Base-by-base conservation (phyloP, 208 protist genomes). In the Naegleria lovaniensis region DNA sequence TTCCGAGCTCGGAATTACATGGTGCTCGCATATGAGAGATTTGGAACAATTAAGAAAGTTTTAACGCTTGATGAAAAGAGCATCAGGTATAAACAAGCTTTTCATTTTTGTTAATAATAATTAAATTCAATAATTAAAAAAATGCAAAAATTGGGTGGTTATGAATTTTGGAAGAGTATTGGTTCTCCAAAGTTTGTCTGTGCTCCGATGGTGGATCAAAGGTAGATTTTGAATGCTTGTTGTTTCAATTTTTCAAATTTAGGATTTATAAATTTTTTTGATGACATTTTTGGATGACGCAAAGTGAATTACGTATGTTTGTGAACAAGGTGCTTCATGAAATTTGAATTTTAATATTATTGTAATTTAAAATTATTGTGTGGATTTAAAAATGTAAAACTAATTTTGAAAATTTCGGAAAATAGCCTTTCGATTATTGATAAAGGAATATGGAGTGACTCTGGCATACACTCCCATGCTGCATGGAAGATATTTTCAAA, bases 151-250 rank as follows among this genome's bases (percentile, higher is more conserved):
- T 33, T 88, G n/a, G 11, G 36, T 11, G 39, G 41, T 58, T 88
- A 88, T 58, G 84, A 88, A 15, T 58, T 88, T 58, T 88, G 41
- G 39, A 5, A 0, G 6, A 58, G 41, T 33, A 29, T 93, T 33
- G 92, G 92, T 19, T 59, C 88, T 19, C 95, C 92, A 38, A 93
- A 95, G 93, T 94, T 95, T 75, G 94, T 96, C 6, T 92, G 97
- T 0, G 97, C 96, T 1, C 97, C 97, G 3, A 98, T 98, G 97
- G 97, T 98, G 38, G 96, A 97, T 79, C 93, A 95, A 90, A 97
- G 55, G 55, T 67, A 67, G 11, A 13, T 67, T 67, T 67, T 67
- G 6, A 22, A 29, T 67, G 22, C 3, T 67, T n/a, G n/a, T n/a
- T n/a, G n/a, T n/a, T n/a, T n/a, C n/a, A n/a, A n/a, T n/a, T n/a